A percentile compares a stretch with the other conserved stretches of the same genome.
Conservation (phyloP, 306 rosid genomes). For the Vigna angularis region DNA sequence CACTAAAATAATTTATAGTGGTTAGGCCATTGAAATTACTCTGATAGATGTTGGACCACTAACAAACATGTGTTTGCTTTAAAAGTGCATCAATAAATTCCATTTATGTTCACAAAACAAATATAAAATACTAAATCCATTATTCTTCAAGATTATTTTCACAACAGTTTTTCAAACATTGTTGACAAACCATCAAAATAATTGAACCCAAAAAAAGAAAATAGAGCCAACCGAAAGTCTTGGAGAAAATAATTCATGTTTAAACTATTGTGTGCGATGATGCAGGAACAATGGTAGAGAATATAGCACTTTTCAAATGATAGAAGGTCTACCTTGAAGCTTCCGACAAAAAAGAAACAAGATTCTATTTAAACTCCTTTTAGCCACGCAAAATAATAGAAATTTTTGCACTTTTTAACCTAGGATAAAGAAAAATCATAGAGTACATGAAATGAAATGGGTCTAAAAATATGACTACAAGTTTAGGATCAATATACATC, state of each 20-base stretch:
- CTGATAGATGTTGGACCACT: constrained; percentile 9
- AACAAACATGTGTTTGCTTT: background rate
- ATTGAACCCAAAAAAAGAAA: background rate
- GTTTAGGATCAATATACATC: background rate
- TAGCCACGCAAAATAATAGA: constrained; percentile 9
- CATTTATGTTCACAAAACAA: background rate
- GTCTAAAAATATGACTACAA: background rate
- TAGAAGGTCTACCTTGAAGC: background rate
- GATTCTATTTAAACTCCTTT: constrained; percentile 21
- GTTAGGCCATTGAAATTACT: background rate
- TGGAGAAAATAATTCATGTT: background rate
- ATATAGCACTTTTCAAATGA: constrained; percentile 15
- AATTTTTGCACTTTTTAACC: background rate
- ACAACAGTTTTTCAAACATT: background rate
- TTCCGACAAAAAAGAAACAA: background rate
- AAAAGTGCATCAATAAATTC: constrained; percentile 9
- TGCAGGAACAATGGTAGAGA: background rate
- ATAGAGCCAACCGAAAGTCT: background rate
- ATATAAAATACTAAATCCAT: background rate
- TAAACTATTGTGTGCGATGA: background rate
- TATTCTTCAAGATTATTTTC: background rate
- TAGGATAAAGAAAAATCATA: background rate
- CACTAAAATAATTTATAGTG: background rate
- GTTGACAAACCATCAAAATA: background rate
- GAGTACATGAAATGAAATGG: background rate